phyloP scores from a whole-genome alignment of 805 yeast species.

The Sugiyamaella mastotermitis region DNA sequence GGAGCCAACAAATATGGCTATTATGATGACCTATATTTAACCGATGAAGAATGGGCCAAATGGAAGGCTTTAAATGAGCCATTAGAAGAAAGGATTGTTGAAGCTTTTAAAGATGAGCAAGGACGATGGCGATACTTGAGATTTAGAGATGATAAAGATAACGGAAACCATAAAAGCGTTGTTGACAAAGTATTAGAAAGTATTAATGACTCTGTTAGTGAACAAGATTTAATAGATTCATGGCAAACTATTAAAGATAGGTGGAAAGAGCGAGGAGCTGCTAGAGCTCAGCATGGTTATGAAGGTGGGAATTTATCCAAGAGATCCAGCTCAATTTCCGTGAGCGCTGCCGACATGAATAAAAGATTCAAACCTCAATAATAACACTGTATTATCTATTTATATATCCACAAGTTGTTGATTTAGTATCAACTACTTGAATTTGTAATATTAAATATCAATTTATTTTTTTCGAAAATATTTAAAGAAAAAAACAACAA shows the following conservation, averaged over 20 bases:
- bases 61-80: slow-evolving; percentile 70
- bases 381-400: too few relatives aligned
- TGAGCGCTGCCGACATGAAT: too few relatives aligned
- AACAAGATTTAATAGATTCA: slow-evolving; percentile 62
- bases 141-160: slow-evolving; percentile 86
- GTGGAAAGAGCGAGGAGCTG: slow-evolving; percentile 59
- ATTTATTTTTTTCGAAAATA: too few relatives aligned
- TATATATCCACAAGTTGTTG: too few relatives aligned
- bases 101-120: slow-evolving; percentile 62
- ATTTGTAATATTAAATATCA: too few relatives aligned
- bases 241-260: slow-evolving; percentile 49
- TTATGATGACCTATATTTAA: slow-evolving; percentile 57
- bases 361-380: too few relatives aligned
- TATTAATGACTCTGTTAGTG: slow-evolving; percentile 78
- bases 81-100: slow-evolving; percentile 81
- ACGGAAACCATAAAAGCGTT: slow-evolving; percentile 78
- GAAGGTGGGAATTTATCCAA: too few relatives aligned
- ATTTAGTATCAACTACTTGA: too few relatives aligned
- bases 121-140: slow-evolving; percentile 80
- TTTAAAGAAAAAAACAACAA: too few relatives aligned
- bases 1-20: slow-evolving; percentile 55
- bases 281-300: too few relatives aligned
- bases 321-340: too few relatives aligned
- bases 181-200: slow-evolving; percentile 79
- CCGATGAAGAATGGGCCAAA: slow-evolving; percentile 74